phyloP scores from a whole-genome alignment of 2,329 filamentous ascomycete genomes.

The Exophiala sideris region DNA sequence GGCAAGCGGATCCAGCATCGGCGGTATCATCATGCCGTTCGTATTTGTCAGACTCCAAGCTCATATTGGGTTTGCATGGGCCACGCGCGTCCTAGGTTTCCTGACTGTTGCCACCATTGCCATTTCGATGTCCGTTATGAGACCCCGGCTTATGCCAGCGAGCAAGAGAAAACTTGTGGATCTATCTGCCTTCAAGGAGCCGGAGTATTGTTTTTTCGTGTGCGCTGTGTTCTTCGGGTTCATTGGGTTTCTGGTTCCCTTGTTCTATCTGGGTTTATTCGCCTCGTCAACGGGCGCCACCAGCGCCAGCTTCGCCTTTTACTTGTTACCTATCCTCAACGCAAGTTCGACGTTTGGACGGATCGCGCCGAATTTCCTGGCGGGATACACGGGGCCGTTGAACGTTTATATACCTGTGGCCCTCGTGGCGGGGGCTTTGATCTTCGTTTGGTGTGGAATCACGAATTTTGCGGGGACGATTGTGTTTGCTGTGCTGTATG shows the following conservation, averaged over 20 bases:
- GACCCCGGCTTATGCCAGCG: conserved; percentile 37
- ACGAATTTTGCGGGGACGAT: conserved; percentile 15
- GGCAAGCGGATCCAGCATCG: conserved; percentile 30
- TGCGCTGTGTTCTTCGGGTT: background rate
- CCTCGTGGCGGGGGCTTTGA: conserved; percentile 13
- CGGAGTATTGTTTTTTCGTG: background rate
- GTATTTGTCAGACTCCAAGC: conserved; percentile 57
- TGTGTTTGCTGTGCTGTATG: conserved; percentile 26
- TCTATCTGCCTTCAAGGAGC: background rate
- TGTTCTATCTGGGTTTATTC: background rate
- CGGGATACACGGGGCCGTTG: conserved; percentile 22
- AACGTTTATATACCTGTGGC: conserved; percentile 24
- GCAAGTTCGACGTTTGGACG: conserved; percentile 24
- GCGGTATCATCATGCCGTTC: conserved; percentile 52
- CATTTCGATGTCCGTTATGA: conserved; percentile 40
- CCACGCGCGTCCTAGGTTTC: conserved; percentile 62
- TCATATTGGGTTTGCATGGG: conserved; percentile 60
- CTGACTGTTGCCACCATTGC: conserved; percentile 49
- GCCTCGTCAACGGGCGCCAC: background rate
- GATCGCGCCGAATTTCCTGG: background rate
- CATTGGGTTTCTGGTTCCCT: background rate
- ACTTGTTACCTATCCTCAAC: conserved; percentile 27
- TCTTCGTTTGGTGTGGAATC: conserved; percentile 23
- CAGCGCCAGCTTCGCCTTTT: conserved; percentile 8
- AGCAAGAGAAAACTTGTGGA: background rate